Conservation (phyloP, 2,329 filamentous ascomycete species). For the Diaporthe nobilis region DNA sequence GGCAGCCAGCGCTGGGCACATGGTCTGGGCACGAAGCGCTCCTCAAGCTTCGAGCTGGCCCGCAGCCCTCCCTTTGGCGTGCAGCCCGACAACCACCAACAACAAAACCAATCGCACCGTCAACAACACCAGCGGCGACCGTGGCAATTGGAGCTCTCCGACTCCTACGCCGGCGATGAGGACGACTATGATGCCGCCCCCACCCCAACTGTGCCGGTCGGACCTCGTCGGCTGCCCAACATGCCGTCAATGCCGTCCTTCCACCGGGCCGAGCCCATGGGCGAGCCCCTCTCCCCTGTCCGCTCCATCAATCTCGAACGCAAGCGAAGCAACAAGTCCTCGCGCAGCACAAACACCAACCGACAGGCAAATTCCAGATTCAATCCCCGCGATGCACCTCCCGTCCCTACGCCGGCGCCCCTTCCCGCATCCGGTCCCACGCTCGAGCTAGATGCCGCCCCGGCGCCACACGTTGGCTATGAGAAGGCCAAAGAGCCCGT, state of each 20-base stretch:
- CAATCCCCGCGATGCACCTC: slow-evolving; percentile 47
- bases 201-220: slow-evolving; percentile 85
- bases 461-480: slow-evolving; percentile 71
- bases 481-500: slow-evolving; percentile 69
- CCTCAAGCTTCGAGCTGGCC: slow-evolving; percentile 82
- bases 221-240: slow-evolving; percentile 70
- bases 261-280: slow-evolving; percentile 55
- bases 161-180: slow-evolving; percentile 66
- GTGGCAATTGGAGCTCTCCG: slow-evolving; percentile 66
- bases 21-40: slow-evolving; percentile 62
- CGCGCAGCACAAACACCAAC: slow-evolving; percentile 61
- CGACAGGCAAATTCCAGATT: slow-evolving; percentile 50
- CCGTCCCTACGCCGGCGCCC: slow-evolving; percentile 44
- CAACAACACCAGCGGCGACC: slow-evolving; percentile 46
- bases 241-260: slow-evolving; percentile 54
- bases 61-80: slow-evolving; percentile 57
- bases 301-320: slow-evolving; percentile 58
- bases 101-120: slow-evolving; percentile 36
- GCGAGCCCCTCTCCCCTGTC: slow-evolving; percentile 53
- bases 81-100: slow-evolving; percentile 46
- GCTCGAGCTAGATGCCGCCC: slow-evolving; percentile 66
- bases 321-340: slow-evolving; percentile 71
- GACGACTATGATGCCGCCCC: slow-evolving; percentile 85
- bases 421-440: slow-evolving; percentile 47
- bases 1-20: slow-evolving; percentile 72